These are phyloP conservation scores for Ganoderma lingzhi DNA, from an alignment of 1,284 basidiomycete species.

Conservation along the genomic window DNA sequence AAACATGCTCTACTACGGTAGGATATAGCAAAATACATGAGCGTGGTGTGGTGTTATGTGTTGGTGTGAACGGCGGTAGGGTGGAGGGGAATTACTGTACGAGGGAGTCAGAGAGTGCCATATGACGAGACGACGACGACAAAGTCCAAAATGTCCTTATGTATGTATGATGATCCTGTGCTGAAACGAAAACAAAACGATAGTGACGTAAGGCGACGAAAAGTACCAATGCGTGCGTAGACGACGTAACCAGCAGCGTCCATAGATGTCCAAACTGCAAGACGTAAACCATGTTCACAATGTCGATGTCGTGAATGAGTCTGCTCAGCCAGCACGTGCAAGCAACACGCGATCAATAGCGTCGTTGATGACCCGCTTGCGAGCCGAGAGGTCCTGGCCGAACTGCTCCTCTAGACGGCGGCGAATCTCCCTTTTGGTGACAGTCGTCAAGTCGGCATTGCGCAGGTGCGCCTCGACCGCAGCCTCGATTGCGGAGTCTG, in stretches of 20 bases:
- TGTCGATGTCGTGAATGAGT: conserved; percentile 9
- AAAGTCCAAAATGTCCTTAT: conserved; percentile 7
- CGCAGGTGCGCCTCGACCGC: conserved; percentile 78
- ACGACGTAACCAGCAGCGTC: conserved; percentile 8
- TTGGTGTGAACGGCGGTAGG: conserved; percentile 11
- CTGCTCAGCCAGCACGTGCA: conserved; percentile 40
- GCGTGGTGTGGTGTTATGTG: conserved; percentile 16
- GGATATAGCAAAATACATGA: conserved; percentile 33
- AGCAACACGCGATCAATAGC: conserved; percentile 72
- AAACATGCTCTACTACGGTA: conserved; percentile 32
- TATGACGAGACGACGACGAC: conserved; percentile 5
- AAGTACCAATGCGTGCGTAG: conserved; percentile 4
- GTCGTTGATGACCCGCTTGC: conserved; percentile 75
- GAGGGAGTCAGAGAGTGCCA: conserved; percentile 4
- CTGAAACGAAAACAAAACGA: conserved; percentile 2
- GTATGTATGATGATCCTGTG: conserved; percentile 6
- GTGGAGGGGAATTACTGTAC: not conserved
- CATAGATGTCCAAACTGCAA: conserved; percentile 8
- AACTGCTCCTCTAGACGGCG: conserved; percentile 83
- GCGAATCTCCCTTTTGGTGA: conserved; percentile 91
- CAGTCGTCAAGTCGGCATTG: conserved; percentile 83
- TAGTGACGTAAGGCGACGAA: not conserved
- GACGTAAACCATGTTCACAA: not conserved
- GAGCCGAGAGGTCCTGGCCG: conserved; percentile 71
- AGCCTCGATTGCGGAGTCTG: conserved; percentile 75